Evolutionary conservation across 192 early-diverging fungal species (phyloP), one percentile per base, ranked within the genome.

Genomic region (Entomortierella beljakovae): DNA sequence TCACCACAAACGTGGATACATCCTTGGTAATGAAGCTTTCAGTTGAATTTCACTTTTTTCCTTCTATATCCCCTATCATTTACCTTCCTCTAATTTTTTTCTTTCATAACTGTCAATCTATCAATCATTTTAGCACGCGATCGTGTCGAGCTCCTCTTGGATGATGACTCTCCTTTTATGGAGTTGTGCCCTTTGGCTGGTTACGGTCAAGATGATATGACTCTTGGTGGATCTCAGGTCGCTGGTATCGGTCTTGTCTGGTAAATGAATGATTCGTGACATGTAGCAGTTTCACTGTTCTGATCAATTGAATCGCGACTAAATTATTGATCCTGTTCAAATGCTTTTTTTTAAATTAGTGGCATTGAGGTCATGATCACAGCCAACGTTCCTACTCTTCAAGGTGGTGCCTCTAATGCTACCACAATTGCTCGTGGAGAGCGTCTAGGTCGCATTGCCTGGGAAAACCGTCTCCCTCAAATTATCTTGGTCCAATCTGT

Each of bases 131-230:
- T 52, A 88, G 88, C 88, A 20, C 80, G 89, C 26, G 89, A 90
- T 64, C 82, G 89, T 37, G 33, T 90, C 11, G 87, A 90, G 20
- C 52, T 90, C 10, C 61, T 90, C 6, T 65, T 91, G 31, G 90
- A 91, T 62, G 87, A 89, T 33, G 90, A 89, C 64, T 89, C 87
- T 23, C 90, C 90, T 33, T 90, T 90, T 34, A 67, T 91, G 40
- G 90, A 91, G 72, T 55, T 91, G 31, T 83, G 85, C 46, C 82
- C 88, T 13, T 70, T 91, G 42, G 90, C 90, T 49, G 90, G 90
- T n/a, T 86, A 80, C 52, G 84, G 79, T 13, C 88, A 89, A 43
- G 85, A 90, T 29, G 87, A 87, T 43, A 89, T 89, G 88, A 91
- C 90, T 25, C 40, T 90, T 13, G 89, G 89, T 48, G 90, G 89